Base-by-base conservation (phyloP, 129 eudicot genomes). In the Apium graveolens region DNA sequence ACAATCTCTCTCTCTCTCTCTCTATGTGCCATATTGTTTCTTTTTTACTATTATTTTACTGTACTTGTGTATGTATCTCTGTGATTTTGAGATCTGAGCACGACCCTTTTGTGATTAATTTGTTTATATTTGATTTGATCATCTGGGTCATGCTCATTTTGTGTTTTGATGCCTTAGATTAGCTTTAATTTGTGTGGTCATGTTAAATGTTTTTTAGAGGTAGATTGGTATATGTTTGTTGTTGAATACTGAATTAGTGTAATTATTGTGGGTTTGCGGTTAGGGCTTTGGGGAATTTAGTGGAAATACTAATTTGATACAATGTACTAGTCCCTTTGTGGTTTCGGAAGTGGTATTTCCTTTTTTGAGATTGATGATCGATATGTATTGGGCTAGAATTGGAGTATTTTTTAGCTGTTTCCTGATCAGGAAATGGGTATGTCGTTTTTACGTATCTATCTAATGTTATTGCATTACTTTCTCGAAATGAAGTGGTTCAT, bases 121-220 rank as follows among this genome's bases (percentile, higher is more conserved):
- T 42, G 2, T 14, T 7, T 24, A 11, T 13, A 0, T 11, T n/a
- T 4, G 21, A 26, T 74, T 74, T 74, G 26, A 16, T 74, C 38
- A 74, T 74, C 21, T 29, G 57, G 60, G 77, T 74, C 57, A 13
- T 74, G 26, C 13, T 74, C 60, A 26, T 74, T 74, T 44, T 44
- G 21, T 44, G 29, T 44, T 17, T 74, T 74, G n/a, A 44, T 44
- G 29, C 60, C 6, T 43, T 16, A 44, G 43, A 49, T 43, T 10
- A 7, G 11, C 12, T 74, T n/a, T 32, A 26, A 14, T 44, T 74
- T 16, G 6, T n/a, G 34, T 42, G 60, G 2, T 13, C 31, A 0
- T 14, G 24, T 73, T 26, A 44, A 3, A 73, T 41, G 18, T 14
- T 45, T 41, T 8, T 46, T 44, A 43, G 5, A 14, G 34, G 38